Evolutionary conservation across 495 filamentous ascomycete genomes (phyloP), one percentile per base, ranked within the genome.

Genomic region (Sabuloglossum arenarium): DNA sequence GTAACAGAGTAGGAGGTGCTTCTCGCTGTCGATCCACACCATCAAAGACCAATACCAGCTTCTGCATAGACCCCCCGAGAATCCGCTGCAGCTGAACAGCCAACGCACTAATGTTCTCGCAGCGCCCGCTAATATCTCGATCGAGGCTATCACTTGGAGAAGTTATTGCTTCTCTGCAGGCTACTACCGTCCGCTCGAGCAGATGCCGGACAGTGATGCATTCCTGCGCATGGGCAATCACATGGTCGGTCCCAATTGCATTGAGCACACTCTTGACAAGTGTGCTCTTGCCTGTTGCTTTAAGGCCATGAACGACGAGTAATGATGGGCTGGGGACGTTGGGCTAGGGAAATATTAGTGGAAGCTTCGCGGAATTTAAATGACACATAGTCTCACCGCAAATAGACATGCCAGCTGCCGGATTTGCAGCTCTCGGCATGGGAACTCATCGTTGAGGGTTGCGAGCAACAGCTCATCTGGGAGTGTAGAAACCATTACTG

Each of bases 181-280:
- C 72, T 66, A 68, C 70, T 8, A 81, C 66, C 0, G 77, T 79
- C 27, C 72, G 75, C 63, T 90, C 86, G 34, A 93, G 80, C 6
- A 98, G 71, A 68, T 98, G 91, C 28, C 91, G 81, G 0, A 79
- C 81, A 0, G 88, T 94, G 53, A 98, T 85, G 63, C 88, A 96
- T 73, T 97, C 90, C 53, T 75, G 69, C 34, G 81, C 88, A 58
- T 79, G 81, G 52, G 95, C 70, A 56, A 94, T 77, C 31, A 84
- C 81, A 62, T 85, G 80, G 39, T 72, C 72, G 25, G 82, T 67
- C 42, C 67, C 57, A 25, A 77, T 70, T 3, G 64, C 61, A 27
- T 75, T 63, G 1, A 96, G 76, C 19, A 91, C 70, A 9, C 74
- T 70, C 43, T 71, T 70, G 24, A 84, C 69, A 51, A 94, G 77